Base-by-base conservation (phyloP, 2,329 filamentous ascomycete species). In the Nannizziopsis barbatae region DNA sequence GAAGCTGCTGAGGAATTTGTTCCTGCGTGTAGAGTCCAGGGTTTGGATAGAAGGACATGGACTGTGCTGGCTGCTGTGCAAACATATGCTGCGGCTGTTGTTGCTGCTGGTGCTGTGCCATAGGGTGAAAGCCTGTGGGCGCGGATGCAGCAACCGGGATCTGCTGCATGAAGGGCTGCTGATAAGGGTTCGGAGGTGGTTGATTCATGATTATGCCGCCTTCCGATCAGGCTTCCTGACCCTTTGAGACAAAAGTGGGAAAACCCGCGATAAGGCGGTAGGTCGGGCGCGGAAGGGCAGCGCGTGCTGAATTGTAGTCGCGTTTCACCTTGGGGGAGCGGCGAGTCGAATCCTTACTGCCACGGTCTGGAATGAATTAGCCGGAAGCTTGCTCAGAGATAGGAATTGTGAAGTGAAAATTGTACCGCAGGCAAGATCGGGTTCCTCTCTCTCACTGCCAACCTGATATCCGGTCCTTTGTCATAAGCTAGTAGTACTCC, bases 151-250 rank as follows among this genome's bases (percentile, higher is more conserved):
- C 47, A 27, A 7, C 22, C 7, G 50, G 45, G 37, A 48, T 31
- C 41, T 53, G 53, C 41, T 53, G 52, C 27, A 53, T 58, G 22
- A 45, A 39, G 8, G 50, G 48, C 17, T 55, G 55, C 33, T 48
- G 61, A 40, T 65, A 55, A 2, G 46, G 42, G 12, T 44, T 47
- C 32, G 51, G 22, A 7, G 22, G 51, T 33, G 51, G 51, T 38
- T 53, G 53, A 30, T 55, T 55, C 49, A 53, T 55, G 14, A 33
- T 46, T 31, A 15, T 11, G 38, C 17, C 8, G 37, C 22, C 22
- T 27, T 27, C 22, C 22, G 7, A 27, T 7, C 22, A 39, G 37
- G 12, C 17, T 14, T 30, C 22, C 14, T 27, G 20, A 11, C 12
- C 12, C 12, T n/a, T n/a, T 5, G 8, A 30, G 31, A 31, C 30